Percentiles rank a stretch among this genome's conserved stretches.
phyloP scores from a whole-genome alignment of 225 moss, liverwort and hornwort species.

The Rhytidiadelphus loreus region DNA sequence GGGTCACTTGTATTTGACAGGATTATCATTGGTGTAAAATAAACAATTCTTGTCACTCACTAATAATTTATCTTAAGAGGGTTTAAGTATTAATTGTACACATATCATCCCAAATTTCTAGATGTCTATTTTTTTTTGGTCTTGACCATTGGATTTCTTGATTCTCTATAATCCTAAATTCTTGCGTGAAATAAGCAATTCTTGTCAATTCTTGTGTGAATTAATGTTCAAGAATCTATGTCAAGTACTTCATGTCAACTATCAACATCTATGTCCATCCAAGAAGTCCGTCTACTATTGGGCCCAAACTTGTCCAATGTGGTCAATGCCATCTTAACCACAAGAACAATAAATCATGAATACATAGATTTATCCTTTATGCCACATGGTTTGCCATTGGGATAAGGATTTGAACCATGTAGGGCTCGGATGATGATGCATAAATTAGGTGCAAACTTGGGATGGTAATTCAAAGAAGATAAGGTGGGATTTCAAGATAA shows the following conservation, averaged over 20 bases:
- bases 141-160: no score
- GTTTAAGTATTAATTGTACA: no score
- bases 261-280: not conserved
- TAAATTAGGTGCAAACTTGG: not conserved
- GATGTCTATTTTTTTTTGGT: no score
- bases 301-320: accelerated
- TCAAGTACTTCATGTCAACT: accelerated
- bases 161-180: no score
- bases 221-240: not conserved
- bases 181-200: no score
- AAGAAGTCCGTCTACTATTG: not conserved
- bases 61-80: no score
- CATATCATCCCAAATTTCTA: no score
- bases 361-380: not conserved
- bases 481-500: not conserved
- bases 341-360: not conserved
- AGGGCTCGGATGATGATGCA: accelerated
- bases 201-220: no score
- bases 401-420: not conserved
- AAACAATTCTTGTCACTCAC: no score
- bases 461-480: no score
- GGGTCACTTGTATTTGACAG: no score
- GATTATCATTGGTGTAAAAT: no score
- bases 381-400: accelerated
- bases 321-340: not conserved